Conservation (phyloP, 2,329 filamentous ascomycete genomes). For the Ophioceras dolichostomum region DNA sequence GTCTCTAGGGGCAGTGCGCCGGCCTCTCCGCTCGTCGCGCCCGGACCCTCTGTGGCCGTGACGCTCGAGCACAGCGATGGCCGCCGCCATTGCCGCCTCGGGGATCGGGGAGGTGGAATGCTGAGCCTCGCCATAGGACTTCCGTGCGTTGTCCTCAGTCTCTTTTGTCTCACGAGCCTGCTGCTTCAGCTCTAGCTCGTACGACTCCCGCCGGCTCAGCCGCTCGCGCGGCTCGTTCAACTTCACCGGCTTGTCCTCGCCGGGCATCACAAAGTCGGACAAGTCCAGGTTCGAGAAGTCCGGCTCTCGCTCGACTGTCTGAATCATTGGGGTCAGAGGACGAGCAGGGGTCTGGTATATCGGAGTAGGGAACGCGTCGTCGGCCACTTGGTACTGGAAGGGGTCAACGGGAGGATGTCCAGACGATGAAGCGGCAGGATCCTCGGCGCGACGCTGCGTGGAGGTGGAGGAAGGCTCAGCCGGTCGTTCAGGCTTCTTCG, state of each 20-base stretch:
- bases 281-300: constrained; percentile 26
- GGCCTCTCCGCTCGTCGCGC: constrained; percentile 14
- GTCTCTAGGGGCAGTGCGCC: constrained; percentile 20
- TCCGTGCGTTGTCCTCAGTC: constrained; percentile 19
- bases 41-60: constrained; percentile 16
- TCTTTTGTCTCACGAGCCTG: constrained; percentile 32
- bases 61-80: constrained; percentile 26
- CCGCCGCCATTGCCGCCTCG: constrained; percentile 30
- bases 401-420: constrained; percentile 32
- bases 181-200: too few relatives aligned
- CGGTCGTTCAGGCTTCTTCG: constrained; percentile 6
- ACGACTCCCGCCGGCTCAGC: constrained; percentile 36
- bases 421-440: constrained; percentile 5
- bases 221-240: constrained; percentile 17
- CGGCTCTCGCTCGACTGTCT: constrained; percentile 42
- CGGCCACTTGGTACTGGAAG: constrained; percentile 44
- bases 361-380: constrained; percentile 38
- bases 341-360: constrained; percentile 22
- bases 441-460: not conserved
- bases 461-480: constrained; percentile 6
- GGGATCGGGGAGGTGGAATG: constrained; percentile 35
- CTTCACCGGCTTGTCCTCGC: too few relatives aligned
- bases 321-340: constrained; percentile 35
- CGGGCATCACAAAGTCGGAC: not conserved
- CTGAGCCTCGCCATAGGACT: constrained; percentile 30